phyloP scores from a whole-genome alignment of 192 early-diverging fungal genomes.

The Phlyctochytrium arcticum region DNA sequence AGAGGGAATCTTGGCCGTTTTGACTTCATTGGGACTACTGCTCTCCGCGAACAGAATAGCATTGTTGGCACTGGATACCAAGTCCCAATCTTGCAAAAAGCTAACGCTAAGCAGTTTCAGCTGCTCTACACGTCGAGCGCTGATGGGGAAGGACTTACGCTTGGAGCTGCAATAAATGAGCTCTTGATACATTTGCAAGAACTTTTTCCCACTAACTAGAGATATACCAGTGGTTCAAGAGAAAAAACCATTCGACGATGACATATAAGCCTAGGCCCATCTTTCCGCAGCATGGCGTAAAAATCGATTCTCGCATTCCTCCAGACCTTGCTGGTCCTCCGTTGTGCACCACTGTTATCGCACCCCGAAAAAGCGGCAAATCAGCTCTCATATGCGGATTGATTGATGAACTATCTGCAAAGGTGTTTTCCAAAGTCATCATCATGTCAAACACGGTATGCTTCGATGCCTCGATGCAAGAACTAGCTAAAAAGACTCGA shows the following conservation, averaged over 20 bases:
- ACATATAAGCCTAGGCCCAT: constrained; percentile 14
- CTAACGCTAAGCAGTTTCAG: constrained; percentile 8
- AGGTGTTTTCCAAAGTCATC: constrained; percentile 4
- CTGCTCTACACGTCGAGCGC: neutral
- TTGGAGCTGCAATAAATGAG: constrained; percentile 5
- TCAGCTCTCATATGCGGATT: constrained; percentile 2
- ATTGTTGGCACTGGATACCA: constrained; percentile 5
- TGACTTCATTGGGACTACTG: no score
- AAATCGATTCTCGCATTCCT: constrained; percentile 11
- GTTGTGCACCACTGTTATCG: constrained; percentile 1
- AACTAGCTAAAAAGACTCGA: constrained; percentile 4
- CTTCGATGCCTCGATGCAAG: constrained; percentile 5
- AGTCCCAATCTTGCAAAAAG: constrained; percentile 17
- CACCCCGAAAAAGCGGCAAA: constrained; percentile 9
- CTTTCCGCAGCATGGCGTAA: neutral
- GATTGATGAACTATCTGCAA: constrained; percentile 17
- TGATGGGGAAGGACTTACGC: neutral
- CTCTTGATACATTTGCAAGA: constrained; percentile 9
- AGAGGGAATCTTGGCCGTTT: constrained; percentile 4
- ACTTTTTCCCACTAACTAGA: no score
- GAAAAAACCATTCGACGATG: neutral
- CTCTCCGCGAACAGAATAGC: constrained; percentile 13
- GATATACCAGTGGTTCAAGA: neutral
- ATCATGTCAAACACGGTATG: constrained; percentile 12
- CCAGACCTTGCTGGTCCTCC: neutral